Conservation (phyloP, 2,329 filamentous ascomycete species). For the Dactylellina parvicollis region DNA sequence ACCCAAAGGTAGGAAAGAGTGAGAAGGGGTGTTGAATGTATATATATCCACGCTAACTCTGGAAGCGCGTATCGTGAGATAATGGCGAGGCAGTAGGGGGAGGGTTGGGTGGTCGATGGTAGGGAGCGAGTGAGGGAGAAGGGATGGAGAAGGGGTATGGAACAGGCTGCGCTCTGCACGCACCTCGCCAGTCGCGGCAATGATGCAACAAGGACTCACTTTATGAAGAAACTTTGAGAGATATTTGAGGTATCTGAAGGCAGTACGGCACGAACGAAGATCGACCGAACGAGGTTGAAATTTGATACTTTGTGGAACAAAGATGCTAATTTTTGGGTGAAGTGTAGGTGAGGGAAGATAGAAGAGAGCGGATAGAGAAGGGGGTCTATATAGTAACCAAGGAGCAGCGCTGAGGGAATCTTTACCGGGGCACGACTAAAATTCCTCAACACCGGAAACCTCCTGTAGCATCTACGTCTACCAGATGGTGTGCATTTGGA, state of each 20-base stretch:
- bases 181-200: neutral
- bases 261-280: no score
- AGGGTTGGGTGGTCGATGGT: neutral
- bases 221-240: no score
- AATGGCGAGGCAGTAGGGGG: neutral
- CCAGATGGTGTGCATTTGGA: no score
- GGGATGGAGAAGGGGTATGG: neutral
- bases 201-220: neutral
- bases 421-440: neutral
- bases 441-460: neutral
- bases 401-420: slow-evolving; percentile 8
- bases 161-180: neutral
- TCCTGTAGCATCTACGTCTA: no score
- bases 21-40: no score
- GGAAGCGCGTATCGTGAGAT: no score
- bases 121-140: neutral
- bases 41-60: no score
- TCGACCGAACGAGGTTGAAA: neutral
- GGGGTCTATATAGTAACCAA: neutral
- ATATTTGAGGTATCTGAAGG: no score
- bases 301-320: neutral
- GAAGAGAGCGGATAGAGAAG: neutral
- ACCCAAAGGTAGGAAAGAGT: no score
- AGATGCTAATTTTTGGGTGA: neutral
- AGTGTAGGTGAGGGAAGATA: neutral